phyloP scores from a whole-genome alignment of 495 filamentous ascomycete species.

The Viridothelium virens region DNA sequence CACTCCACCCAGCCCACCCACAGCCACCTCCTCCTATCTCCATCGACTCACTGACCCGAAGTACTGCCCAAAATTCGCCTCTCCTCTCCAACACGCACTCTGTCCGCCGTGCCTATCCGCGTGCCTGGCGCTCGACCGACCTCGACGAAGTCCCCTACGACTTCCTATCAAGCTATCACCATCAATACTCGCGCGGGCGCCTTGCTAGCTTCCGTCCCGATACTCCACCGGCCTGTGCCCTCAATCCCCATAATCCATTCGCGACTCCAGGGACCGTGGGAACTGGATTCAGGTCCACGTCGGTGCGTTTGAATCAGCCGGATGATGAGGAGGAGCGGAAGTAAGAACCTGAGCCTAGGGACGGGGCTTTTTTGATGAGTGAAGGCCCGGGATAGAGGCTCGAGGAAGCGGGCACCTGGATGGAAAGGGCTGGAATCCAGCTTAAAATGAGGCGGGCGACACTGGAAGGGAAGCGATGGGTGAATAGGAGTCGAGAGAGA shows the following conservation, averaged over 20 bases:
- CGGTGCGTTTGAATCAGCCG: no score
- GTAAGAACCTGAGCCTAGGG: no score
- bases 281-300: no score
- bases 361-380: no score
- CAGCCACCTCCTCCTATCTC: no score
- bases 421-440: not conserved
- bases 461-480: not conserved
- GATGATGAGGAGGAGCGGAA: no score
- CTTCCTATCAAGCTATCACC: not conserved
- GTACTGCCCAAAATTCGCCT: not conserved
- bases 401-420: not conserved
- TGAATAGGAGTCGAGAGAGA: not conserved
- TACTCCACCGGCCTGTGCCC: not conserved
- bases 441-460: not conserved
- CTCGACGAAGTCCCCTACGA: constrained; percentile 4
- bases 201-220: not conserved
- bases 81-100: not conserved
- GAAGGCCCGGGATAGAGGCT: no score
- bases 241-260: no score
- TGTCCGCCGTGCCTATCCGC: not conserved
- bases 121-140: not conserved
- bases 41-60: no score
- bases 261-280: no score
- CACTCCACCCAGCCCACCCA: no score
- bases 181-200: not conserved